Percentiles rank a stretch among this genome's conserved stretches.
Evolutionary conservation across 2,329 filamentous ascomycete genomes (phyloP).

Genomic region (Penicillium janthinellum): DNA sequence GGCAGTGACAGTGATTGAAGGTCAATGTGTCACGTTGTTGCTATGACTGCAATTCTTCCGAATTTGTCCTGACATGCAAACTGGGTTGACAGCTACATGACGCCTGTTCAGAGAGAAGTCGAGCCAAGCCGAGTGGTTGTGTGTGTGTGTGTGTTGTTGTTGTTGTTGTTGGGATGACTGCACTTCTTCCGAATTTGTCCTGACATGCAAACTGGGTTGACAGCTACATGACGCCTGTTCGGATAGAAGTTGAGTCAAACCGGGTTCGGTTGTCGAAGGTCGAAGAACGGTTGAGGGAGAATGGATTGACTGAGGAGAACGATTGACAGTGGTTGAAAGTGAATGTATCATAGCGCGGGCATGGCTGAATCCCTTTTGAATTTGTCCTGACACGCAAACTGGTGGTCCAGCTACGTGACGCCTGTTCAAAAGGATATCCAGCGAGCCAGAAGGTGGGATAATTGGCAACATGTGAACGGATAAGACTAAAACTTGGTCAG

Average conservation of each 20-base stretch:
- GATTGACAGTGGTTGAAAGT: too few relatives aligned
- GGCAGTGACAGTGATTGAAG: neutral
- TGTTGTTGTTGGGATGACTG: neutral
- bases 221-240: too few relatives aligned
- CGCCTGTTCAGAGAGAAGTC: neutral
- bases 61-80: conserved; percentile 2
- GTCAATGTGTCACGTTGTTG: neutral
- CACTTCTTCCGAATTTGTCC: too few relatives aligned
- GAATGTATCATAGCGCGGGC: too few relatives aligned
- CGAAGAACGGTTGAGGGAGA: neutral
- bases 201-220: too few relatives aligned
- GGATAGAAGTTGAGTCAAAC: neutral
- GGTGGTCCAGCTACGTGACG: neutral
- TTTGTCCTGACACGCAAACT: neutral
- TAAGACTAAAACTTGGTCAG: neutral
- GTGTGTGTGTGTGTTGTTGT: neutral
- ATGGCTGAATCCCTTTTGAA: too few relatives aligned
- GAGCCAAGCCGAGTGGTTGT: neutral
- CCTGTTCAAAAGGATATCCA: neutral
- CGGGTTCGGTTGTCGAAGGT: neutral
- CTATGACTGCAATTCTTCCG: neutral
- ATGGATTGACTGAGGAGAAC: too few relatives aligned
- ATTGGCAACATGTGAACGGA: neutral
- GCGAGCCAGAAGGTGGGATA: neutral
- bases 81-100: neutral